Percentiles rank a stretch among this genome's conserved stretches.
Conservation (phyloP, 2,329 filamentous ascomycete species). For the Fusarium sp. region DNA sequence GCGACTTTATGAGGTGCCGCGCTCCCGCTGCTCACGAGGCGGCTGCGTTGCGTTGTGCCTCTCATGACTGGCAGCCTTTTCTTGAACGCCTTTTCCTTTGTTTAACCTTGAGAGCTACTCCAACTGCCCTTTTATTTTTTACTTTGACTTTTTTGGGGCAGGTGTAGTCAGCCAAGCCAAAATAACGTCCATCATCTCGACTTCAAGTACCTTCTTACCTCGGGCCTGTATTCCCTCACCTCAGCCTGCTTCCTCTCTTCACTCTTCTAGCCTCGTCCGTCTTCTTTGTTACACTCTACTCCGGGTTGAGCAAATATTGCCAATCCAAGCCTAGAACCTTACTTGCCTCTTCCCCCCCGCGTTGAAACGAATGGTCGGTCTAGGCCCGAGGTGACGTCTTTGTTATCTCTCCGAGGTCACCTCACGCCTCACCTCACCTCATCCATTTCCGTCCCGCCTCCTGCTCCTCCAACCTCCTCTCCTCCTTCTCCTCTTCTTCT, state of each 20-base stretch:
- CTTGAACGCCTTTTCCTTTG: neutral
- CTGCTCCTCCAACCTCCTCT: conserved; percentile 11
- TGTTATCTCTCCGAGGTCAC: conserved; percentile 39
- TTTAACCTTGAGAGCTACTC: conserved; percentile 8
- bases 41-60: neutral
- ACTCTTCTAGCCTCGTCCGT: conserved; percentile 11
- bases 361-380: conserved; percentile 26
- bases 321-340: conserved; percentile 9
- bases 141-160: conserved; percentile 10
- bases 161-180: conserved; percentile 29
- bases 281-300: conserved; percentile 6
- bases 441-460: conserved; percentile 12
- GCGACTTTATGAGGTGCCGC: conserved; percentile 26
- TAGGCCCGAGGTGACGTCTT: conserved; percentile 39
- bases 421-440: conserved; percentile 40
- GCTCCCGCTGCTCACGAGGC: conserved; percentile 15
- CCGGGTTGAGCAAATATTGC: conserved; percentile 1
- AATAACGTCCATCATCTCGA: conserved; percentile 4
- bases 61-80: neutral
- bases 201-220: neutral
- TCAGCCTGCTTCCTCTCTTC: conserved; percentile 4
- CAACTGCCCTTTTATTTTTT: conserved; percentile 1
- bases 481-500: conserved; percentile 14
- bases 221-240: neutral
- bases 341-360: neutral